Conservation (phyloP, 2,329 filamentous ascomycete genomes). For the Aspergillus texensis region DNA sequence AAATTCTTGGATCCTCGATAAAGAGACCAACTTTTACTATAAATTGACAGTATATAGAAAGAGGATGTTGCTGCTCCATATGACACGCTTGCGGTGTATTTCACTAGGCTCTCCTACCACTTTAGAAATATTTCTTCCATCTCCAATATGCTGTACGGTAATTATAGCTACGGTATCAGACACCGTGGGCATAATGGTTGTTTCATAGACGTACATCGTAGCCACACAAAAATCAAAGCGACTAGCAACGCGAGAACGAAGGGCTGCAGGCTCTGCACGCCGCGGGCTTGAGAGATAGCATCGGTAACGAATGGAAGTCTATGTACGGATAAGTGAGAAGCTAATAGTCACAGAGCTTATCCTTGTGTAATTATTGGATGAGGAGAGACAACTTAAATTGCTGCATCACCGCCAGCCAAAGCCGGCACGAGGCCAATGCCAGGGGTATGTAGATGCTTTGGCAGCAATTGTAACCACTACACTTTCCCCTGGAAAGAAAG, state of each 20-base stretch:
- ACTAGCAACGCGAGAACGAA: constrained; percentile 54
- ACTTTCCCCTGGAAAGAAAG: constrained; percentile 70
- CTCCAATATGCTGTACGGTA: neutral
- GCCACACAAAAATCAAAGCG: constrained; percentile 1
- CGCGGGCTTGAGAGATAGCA: constrained; percentile 63
- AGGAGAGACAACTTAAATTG: constrained; percentile 42
- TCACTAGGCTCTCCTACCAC: neutral
- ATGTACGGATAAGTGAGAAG: neutral
- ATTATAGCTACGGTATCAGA: neutral
- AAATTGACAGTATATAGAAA: neutral
- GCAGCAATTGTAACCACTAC: constrained; percentile 70
- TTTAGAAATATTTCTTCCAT: neutral
- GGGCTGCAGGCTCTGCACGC: constrained; percentile 61
- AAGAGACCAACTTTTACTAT: neutral
- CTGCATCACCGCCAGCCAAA: constrained; percentile 70
- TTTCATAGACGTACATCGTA: neutral
- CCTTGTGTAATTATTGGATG: neutral
- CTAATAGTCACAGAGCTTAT: neutral
- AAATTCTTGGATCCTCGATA: too few relatives aligned
- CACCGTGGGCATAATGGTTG: neutral
- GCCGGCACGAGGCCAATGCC: constrained; percentile 74
- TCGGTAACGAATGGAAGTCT: constrained; percentile 66
- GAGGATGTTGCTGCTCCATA: neutral
- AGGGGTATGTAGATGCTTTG: constrained; percentile 68
- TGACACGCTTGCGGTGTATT: neutral